A percentile compares a stretch with the other conserved stretches of the same genome.
These are phyloP conservation scores for Lojkania enalia DNA, from an alignment of 2,329 filamentous ascomycete species.

Conservation along the genomic window DNA sequence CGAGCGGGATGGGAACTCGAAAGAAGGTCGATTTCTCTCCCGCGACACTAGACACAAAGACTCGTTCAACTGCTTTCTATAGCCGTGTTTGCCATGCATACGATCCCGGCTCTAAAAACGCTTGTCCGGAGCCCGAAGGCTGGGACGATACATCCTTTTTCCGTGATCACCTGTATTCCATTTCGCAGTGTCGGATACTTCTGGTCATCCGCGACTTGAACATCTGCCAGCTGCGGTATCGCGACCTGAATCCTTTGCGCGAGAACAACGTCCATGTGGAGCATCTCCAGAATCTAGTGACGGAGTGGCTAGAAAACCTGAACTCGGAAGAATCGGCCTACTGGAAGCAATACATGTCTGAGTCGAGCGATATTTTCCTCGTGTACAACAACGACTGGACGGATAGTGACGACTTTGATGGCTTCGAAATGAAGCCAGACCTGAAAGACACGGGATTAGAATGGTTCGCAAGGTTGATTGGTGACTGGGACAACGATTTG, in stretches of 20 bases:
- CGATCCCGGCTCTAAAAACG: neutral
- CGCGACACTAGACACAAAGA: constrained; percentile 12
- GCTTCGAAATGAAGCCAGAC: constrained; percentile 5
- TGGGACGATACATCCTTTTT: constrained; percentile 1
- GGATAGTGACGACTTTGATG: constrained; percentile 6
- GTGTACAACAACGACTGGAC: constrained; percentile 7
- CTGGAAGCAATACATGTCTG: neutral
- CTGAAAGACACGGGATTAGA: constrained; percentile 11
- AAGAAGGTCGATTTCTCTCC: neutral
- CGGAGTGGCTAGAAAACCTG: constrained; percentile 1
- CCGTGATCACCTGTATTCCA: neutral
- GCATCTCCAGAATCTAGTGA: constrained; percentile 4
- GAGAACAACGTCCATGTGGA: constrained; percentile 11
- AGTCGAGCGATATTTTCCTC: constrained; percentile 13
- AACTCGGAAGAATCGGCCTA: neutral
- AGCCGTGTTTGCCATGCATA: neutral
- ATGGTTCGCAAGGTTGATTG: constrained; percentile 8
- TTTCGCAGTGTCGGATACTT: constrained; percentile 19
- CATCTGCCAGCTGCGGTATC: constrained; percentile 3
- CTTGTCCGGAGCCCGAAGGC: neutral
- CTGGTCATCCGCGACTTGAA: constrained; percentile 1
- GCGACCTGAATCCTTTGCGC: constrained; percentile 4
- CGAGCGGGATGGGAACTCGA: neutral
- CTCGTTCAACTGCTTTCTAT: constrained; percentile 4
- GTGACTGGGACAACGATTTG: constrained; percentile 15